phyloP scores from a whole-genome alignment of 371 early-diverging fungal species.

The Mucor ambiguus region DNA sequence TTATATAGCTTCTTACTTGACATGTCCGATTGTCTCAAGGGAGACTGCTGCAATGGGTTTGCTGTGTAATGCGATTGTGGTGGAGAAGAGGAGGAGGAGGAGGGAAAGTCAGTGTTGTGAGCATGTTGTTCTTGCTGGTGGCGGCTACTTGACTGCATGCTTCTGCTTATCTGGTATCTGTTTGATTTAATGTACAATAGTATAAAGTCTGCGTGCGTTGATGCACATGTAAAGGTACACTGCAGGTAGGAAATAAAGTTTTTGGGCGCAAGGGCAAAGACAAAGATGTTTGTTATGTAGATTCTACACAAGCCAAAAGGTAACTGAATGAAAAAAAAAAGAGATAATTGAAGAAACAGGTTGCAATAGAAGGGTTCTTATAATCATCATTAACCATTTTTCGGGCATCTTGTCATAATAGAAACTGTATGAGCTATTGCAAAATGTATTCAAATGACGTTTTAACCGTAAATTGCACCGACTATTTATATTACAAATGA shows the following conservation, averaged over 20 bases:
- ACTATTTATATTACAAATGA: background rate
- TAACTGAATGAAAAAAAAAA: background rate
- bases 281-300: background rate
- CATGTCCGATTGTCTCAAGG: background rate
- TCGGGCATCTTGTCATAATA: background rate
- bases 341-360: background rate
- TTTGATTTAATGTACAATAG: background rate
- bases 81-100: background rate
- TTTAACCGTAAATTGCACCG: conserved; percentile 5
- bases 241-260: conserved; percentile 2
- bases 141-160: background rate
- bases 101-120: background rate
- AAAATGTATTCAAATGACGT: conserved; percentile 7
- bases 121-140: background rate
- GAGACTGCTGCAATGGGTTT: background rate
- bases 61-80: background rate
- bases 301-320: background rate
- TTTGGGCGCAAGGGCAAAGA: background rate
- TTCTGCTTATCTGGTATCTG: background rate
- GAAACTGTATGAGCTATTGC: background rate
- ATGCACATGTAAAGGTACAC: conserved; percentile 3
- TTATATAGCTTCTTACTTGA: no score
- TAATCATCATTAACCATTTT: background rate
- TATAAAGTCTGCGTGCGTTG: background rate
- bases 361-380: background rate